Evolutionary conservation across 1,284 basidiomycete genomes (phyloP).

Genomic region (Trichosporon sp.): DNA sequence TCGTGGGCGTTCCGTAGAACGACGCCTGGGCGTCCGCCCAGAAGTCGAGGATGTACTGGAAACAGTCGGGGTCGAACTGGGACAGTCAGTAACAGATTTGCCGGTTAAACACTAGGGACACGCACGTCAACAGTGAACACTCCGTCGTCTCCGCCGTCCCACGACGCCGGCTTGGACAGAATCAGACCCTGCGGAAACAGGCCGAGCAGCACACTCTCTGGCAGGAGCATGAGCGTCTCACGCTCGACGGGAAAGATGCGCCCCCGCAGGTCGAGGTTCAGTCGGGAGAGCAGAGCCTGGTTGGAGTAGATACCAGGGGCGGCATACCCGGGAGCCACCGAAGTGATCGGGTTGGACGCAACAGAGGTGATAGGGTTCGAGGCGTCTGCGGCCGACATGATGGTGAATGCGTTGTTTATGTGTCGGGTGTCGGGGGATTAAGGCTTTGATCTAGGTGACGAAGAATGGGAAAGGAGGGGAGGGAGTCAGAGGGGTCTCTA

Average conservation of each 20-base stretch:
- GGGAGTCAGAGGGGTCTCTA: neutral
- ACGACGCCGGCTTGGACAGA: constrained; percentile 73
- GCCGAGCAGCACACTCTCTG: constrained; percentile 93
- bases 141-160: constrained; percentile 84
- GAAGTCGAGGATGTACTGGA: constrained; percentile 88
- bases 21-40: constrained; percentile 82
- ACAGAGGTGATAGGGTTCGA: constrained; percentile 57
- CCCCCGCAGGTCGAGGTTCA: constrained; percentile 90
- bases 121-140: constrained; percentile 93
- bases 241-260: constrained; percentile 91
- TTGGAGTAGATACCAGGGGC: constrained; percentile 38
- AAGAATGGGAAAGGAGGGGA: neutral
- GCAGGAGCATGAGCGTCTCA: constrained; percentile 97
- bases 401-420: constrained; percentile 13
- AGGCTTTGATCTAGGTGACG: neutral
- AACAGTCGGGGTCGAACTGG: constrained; percentile 96
- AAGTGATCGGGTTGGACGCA: constrained; percentile 64
- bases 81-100: neutral
- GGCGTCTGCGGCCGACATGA: constrained; percentile 42
- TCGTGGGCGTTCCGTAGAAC: constrained; percentile 84
- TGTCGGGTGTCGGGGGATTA: neutral
- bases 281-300: constrained; percentile 73
- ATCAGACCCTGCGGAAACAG: constrained; percentile 97
- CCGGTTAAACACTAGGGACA: constrained; percentile 36
- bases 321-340: constrained; percentile 66